Evolutionary conservation across 495 filamentous ascomycete genomes (phyloP).

Genomic region (Cercophora newfieldiana): DNA sequence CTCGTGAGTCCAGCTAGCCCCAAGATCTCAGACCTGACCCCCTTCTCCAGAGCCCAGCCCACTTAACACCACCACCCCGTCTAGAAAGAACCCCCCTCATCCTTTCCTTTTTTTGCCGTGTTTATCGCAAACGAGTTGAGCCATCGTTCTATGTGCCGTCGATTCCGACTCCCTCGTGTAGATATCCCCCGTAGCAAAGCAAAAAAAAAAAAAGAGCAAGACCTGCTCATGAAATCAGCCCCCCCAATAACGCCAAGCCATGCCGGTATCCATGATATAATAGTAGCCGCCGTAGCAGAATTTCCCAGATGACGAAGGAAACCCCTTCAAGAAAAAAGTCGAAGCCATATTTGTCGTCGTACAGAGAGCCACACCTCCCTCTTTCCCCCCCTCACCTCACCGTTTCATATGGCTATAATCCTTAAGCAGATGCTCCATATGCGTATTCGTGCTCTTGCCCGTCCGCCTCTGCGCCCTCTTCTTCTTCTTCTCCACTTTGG

Average conservation of each 20-base stretch:
- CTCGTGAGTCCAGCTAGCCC: neutral
- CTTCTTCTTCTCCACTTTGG: conserved; percentile 68
- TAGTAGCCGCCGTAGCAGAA: neutral
- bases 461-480: conserved; percentile 65
- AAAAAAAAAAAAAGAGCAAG: neutral
- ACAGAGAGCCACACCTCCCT: neutral
- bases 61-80: neutral
- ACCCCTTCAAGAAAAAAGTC: neutral
- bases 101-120: neutral
- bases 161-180: neutral
- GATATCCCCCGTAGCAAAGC: neutral
- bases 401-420: conserved; percentile 68
- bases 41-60: neutral
- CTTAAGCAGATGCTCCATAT: conserved; percentile 85
- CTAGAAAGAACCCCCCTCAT: neutral
- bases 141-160: neutral
- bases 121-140: neutral
- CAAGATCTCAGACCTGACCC: neutral
- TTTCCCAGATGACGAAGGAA: neutral
- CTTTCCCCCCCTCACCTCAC: conserved; percentile 15
- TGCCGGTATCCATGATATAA: neutral
- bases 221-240: neutral
- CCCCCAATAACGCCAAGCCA: neutral
- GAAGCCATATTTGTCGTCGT: neutral
- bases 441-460: conserved; percentile 86